These are phyloP conservation scores for Zasmidium cellare DNA, from an alignment of 2,329 filamentous ascomycete genomes.

Conservation along the genomic window DNA sequence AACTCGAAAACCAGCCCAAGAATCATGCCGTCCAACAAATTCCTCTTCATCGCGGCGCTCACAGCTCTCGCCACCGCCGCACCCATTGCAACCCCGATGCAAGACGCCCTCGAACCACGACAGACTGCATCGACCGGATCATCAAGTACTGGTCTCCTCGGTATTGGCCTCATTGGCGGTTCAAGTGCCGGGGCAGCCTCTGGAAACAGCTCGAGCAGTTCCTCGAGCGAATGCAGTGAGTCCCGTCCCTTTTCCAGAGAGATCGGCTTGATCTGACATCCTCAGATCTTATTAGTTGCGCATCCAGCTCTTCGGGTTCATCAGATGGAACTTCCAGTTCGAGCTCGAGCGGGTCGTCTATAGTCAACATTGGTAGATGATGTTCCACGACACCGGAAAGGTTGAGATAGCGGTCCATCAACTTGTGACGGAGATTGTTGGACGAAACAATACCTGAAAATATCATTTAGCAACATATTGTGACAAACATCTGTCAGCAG, in stretches of 20 bases:
- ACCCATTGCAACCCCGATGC: neutral
- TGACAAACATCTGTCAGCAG: too few species aligned
- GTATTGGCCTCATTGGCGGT: neutral
- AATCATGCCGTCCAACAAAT: neutral
- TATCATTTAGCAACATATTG: too few species aligned
- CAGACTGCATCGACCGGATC: neutral
- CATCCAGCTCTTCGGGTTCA: neutral
- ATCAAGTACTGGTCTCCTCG: neutral
- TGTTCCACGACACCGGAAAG: too few species aligned
- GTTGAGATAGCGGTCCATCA: too few species aligned
- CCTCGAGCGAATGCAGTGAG: neutral
- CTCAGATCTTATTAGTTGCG: neutral
- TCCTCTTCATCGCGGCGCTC: neutral
- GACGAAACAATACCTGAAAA: too few species aligned
- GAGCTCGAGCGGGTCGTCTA: neutral
- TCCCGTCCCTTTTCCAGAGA: too few species aligned
- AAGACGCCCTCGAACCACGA: neutral
- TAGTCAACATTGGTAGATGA: neutral
- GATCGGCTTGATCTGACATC: too few species aligned
- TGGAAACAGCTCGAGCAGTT: neutral
- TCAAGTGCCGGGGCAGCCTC: neutral
- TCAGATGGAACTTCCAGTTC: neutral
- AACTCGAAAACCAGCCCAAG: too few species aligned
- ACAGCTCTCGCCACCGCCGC: neutral
- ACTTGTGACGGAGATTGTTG: too few species aligned